Conservation (phyloP, 2,329 filamentous ascomycete genomes). For the Ophiognomonia clavigignenti-juglandacearum region DNA sequence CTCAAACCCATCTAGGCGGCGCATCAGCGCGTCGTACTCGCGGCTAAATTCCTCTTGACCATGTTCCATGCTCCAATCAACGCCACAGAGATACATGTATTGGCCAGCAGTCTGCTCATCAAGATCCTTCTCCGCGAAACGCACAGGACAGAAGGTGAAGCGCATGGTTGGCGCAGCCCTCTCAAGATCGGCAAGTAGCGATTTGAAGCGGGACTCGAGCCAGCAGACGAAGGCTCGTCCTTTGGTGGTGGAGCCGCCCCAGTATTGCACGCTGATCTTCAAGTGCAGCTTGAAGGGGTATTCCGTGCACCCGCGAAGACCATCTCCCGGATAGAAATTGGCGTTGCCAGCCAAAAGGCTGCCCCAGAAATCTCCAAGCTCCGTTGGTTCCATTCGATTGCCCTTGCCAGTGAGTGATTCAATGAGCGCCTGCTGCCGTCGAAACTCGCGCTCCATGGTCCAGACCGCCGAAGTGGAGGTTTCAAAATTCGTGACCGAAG, state of each 20-base stretch:
- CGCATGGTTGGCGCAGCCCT: constrained; percentile 45
- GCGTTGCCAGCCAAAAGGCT: not conserved
- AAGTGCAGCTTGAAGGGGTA: constrained; percentile 51
- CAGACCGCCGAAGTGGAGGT: constrained; percentile 49
- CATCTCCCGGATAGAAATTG: not conserved
- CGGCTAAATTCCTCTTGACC: constrained; percentile 37
- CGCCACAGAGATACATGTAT: constrained; percentile 52
- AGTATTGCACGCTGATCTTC: constrained; percentile 60
- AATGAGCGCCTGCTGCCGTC: constrained; percentile 31
- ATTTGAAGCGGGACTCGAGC: constrained; percentile 57
- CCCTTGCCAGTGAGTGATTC: no score
- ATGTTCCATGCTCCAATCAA: constrained; percentile 31
- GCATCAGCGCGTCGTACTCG: constrained; percentile 37
- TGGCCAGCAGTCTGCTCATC: no score
- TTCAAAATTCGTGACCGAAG: constrained; percentile 55
- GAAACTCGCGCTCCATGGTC: constrained; percentile 47
- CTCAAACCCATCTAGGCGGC: constrained; percentile 44
- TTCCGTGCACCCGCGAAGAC: constrained; percentile 44
- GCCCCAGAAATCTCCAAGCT: not conserved
- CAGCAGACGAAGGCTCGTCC: constrained; percentile 55
- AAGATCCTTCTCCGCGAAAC: constrained; percentile 49
- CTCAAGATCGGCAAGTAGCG: constrained; percentile 54
- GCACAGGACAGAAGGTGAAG: constrained; percentile 58
- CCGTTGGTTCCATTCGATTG: not conserved
- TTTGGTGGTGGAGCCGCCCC: constrained; percentile 52